A percentile compares a stretch with the other conserved stretches of the same genome.
phyloP scores from a whole-genome alignment of 1,284 basidiomycete species.

The Agroathelia rolfsii region DNA sequence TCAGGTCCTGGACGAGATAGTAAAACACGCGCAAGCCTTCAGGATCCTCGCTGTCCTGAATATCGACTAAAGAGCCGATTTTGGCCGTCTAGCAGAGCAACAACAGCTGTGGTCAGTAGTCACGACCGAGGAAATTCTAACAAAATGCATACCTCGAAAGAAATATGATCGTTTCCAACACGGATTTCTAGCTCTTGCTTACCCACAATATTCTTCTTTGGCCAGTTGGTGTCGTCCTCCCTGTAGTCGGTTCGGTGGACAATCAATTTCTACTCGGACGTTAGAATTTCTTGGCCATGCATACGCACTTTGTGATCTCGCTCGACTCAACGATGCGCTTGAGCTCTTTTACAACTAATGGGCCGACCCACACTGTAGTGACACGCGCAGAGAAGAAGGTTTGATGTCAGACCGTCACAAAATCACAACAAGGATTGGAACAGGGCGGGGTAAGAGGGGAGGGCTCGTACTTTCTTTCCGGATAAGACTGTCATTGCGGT shows the following conservation, averaged over 20 bases:
- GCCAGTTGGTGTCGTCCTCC: conserved; percentile 98
- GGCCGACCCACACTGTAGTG: conserved; percentile 83
- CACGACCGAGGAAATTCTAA: background rate
- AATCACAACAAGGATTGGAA: no score
- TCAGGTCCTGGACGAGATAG: conserved; percentile 95
- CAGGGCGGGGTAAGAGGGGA: background rate
- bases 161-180: conserved; percentile 91
- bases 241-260: conserved; percentile 34
- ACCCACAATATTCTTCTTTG: conserved; percentile 96
- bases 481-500: conserved; percentile 93
- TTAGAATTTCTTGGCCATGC: background rate
- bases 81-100: conserved; percentile 74
- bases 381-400: no score
- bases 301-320: conserved; percentile 87
- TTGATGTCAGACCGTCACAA: no score
- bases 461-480: conserved; percentile 87
- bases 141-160: conserved; percentile 79
- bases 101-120: conserved; percentile 2
- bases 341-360: conserved; percentile 85
- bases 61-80: conserved; percentile 93
- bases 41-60: conserved; percentile 94
- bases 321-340: conserved; percentile 89
- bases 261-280: background rate
- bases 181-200: conserved; percentile 96
- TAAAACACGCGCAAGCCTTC: conserved; percentile 98